These are phyloP conservation scores for Graphilbum fragrans DNA, from an alignment of 2,329 filamentous ascomycete species.

Conservation along the genomic window DNA sequence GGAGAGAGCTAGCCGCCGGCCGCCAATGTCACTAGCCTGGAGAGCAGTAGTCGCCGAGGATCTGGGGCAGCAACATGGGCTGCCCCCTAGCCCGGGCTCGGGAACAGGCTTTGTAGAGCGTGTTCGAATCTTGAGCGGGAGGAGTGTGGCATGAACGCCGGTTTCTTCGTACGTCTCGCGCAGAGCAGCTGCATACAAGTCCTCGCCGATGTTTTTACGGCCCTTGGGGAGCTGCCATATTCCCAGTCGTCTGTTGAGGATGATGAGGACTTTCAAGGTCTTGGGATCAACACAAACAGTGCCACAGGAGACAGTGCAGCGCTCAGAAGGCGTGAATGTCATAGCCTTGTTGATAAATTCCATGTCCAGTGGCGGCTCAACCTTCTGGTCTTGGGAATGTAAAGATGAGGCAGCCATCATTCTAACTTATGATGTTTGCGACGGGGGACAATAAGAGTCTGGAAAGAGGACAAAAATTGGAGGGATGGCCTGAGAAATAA, in stretches of 20 bases:
- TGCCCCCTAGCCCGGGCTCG: no score
- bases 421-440: no score
- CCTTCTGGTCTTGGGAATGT: no score
- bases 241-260: slow-evolving; percentile 28
- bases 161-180: slow-evolving; percentile 37
- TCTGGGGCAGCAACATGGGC: no score
- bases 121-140: slow-evolving; percentile 28
- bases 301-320: slow-evolving; percentile 32
- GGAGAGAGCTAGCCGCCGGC: neutral
- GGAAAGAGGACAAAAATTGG: no score
- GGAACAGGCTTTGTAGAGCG: slow-evolving; percentile 22
- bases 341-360: slow-evolving; percentile 19
- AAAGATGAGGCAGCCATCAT: no score
- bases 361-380: slow-evolving; percentile 11
- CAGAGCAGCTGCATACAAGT: slow-evolving; percentile 26
- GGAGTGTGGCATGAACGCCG: slow-evolving; percentile 24
- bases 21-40: neutral
- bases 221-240: slow-evolving; percentile 36
- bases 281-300: slow-evolving; percentile 29
- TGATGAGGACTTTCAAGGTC: slow-evolving; percentile 24
- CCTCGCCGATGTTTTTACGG: slow-evolving; percentile 33
- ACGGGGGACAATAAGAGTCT: no score
- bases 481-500: no score
- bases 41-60: no score
- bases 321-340: slow-evolving; percentile 26